Evolutionary conservation across 805 yeast genomes (phyloP).

Genomic region (Tetrapisispora arboricola): DNA sequence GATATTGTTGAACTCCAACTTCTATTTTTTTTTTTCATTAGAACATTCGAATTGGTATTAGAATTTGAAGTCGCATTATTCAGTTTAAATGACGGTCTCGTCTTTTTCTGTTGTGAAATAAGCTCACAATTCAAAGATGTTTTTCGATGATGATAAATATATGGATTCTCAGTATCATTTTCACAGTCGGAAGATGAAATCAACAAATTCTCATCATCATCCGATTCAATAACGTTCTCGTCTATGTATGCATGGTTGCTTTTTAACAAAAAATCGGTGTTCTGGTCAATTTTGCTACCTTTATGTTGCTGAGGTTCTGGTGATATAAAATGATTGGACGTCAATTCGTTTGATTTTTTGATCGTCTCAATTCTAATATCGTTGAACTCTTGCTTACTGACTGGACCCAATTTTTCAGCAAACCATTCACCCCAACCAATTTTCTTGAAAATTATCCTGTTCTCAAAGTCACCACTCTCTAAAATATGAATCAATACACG

Average conservation of each 20-base stretch:
- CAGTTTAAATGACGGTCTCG: conserved; percentile 10
- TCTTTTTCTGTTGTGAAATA: no score
- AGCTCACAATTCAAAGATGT: conserved; percentile 6
- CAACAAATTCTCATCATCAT: conserved; percentile 21
- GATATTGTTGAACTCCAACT: conserved; percentile 12
- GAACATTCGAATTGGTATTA: not conserved
- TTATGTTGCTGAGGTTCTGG: no score
- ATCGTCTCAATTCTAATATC: conserved; percentile 34
- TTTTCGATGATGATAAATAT: not conserved
- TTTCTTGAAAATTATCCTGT: conserved; percentile 67
- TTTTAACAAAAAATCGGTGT: conserved; percentile 12
- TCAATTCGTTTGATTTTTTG: not conserved
- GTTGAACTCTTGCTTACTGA: conserved; percentile 24
- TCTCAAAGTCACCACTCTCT: conserved; percentile 52
- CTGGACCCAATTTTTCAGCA: conserved; percentile 36
- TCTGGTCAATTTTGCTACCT: no score
- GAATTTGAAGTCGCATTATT: not conserved
- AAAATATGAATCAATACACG: conserved; percentile 80
- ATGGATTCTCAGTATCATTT: conserved; percentile 2
- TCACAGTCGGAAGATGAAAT: conserved; percentile 1
- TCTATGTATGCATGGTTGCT: conserved; percentile 24
- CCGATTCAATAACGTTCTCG: conserved; percentile 30
- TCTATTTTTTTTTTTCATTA: conserved; percentile 6
- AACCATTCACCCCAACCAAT: conserved; percentile 97
- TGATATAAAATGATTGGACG: not conserved